phyloP scores from a whole-genome alignment of 23 red algal species.

The Gracilariopsis chorda region DNA sequence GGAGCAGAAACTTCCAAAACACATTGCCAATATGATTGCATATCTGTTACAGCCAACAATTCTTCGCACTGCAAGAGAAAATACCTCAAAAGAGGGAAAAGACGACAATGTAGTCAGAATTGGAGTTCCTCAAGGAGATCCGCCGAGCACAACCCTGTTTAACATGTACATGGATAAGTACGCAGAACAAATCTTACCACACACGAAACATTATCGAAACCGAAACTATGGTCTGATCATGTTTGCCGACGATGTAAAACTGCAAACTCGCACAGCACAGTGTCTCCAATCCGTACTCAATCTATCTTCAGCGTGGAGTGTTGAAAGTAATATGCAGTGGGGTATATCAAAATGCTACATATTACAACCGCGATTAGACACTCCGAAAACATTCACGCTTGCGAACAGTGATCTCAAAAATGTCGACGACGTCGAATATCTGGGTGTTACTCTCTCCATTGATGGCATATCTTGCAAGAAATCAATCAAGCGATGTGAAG shows the following conservation, averaged over 20 bases:
- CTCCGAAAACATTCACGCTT: background rate
- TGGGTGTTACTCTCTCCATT: background rate
- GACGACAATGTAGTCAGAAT: background rate
- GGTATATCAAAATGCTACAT: background rate
- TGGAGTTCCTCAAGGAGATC: background rate
- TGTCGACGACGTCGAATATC: background rate
- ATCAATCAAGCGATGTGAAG: background rate
- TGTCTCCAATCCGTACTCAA: background rate
- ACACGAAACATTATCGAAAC: background rate
- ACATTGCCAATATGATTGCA: background rate
- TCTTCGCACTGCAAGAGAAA: background rate
- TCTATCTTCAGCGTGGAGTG: background rate
- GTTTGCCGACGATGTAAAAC: slow-evolving; percentile 15
- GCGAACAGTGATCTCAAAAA: background rate
- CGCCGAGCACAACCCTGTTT: background rate
- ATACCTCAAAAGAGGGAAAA: background rate
- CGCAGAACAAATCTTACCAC: background rate
- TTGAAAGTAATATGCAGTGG: background rate
- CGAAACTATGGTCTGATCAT: background rate
- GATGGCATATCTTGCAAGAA: background rate
- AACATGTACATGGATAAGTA: slow-evolving; percentile 4
- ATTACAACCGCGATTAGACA: background rate
- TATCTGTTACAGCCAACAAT: background rate
- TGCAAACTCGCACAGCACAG: background rate
- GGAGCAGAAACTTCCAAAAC: background rate